Conservation (phyloP, 176 grass and related monocot genomes). For the Hyparrhenia diplandra region DNA sequence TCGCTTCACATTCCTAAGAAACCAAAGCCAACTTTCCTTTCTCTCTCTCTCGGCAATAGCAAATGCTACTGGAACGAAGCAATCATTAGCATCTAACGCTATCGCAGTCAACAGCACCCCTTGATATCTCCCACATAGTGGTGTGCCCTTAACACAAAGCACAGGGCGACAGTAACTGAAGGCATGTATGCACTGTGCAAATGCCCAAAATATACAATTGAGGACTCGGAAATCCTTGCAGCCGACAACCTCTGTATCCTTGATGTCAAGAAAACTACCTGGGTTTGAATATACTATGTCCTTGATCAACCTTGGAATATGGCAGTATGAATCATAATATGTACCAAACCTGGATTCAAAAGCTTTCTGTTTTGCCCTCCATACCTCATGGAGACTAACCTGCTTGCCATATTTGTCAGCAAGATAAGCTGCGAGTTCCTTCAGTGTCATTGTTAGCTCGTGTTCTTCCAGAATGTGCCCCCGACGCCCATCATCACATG, state of each 20-base stretch:
- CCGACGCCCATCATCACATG: background rate
- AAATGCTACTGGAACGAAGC: background rate
- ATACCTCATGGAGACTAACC: background rate
- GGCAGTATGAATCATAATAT: constrained; percentile 25
- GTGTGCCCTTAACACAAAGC: constrained; percentile 22
- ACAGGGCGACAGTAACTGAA: constrained; percentile 18
- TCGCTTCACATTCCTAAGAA: background rate
- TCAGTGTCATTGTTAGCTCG: background rate
- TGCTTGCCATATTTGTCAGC: background rate
- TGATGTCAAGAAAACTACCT: background rate
- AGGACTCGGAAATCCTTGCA: constrained; percentile 14
- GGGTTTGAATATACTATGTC: background rate
- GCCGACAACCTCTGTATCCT: constrained; percentile 22
- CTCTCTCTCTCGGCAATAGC: background rate
- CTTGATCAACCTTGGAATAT: background rate
- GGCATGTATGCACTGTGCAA: background rate
- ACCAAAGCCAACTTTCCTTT: background rate
- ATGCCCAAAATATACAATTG: constrained; percentile 18
- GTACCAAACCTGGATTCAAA: background rate
- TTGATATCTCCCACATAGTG: constrained; percentile 31
- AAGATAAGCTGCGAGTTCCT: background rate
- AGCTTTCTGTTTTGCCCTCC: background rate
- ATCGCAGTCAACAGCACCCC: background rate
- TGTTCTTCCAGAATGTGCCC: background rate
- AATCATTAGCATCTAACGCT: background rate